Evolutionary conservation across 2,329 filamentous ascomycete species (phyloP).

Genomic region (Penicillium oxalicum): DNA sequence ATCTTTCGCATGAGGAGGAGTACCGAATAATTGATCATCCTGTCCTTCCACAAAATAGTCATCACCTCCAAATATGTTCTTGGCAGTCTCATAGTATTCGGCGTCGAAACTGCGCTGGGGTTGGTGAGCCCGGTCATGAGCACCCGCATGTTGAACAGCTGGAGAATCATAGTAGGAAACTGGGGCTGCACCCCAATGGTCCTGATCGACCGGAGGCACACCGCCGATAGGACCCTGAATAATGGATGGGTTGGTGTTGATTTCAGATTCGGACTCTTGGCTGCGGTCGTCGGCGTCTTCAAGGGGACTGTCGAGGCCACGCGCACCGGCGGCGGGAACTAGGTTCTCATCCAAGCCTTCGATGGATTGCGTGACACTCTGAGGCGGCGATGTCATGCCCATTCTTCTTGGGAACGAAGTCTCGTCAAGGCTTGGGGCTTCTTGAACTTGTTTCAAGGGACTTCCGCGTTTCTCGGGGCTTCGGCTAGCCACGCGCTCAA

Average conservation of each 20-base stretch:
- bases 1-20: slow-evolving; percentile 61
- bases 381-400: slow-evolving; percentile 47
- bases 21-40: slow-evolving; percentile 40
- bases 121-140: slow-evolving; percentile 50
- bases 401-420: slow-evolving; percentile 37
- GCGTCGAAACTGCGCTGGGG: slow-evolving; percentile 53
- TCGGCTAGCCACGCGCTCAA: slow-evolving; percentile 32
- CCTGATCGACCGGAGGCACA: slow-evolving; percentile 41
- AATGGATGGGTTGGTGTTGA: slow-evolving; percentile 78
- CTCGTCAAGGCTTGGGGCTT: slow-evolving; percentile 32
- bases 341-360: slow-evolving; percentile 40
- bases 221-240: slow-evolving; percentile 67
- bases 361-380: slow-evolving; percentile 48
- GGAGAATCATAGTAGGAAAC: slow-evolving; percentile 23
- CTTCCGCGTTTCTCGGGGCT: slow-evolving; percentile 37
- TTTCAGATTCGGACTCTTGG: slow-evolving; percentile 52
- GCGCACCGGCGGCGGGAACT: slow-evolving; percentile 64
- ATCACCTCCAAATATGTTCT: slow-evolving; percentile 33
- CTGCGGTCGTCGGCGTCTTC: slow-evolving; percentile 66
- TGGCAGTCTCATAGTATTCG: slow-evolving; percentile 56
- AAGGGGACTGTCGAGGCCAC: slow-evolving; percentile 63
- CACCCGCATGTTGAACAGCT: slow-evolving; percentile 51
- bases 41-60: slow-evolving; percentile 37
- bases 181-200: slow-evolving; percentile 47
- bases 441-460: slow-evolving; percentile 42